phyloP scores from a whole-genome alignment of 2,329 filamentous ascomycete genomes.

The Xylariales sp. region DNA sequence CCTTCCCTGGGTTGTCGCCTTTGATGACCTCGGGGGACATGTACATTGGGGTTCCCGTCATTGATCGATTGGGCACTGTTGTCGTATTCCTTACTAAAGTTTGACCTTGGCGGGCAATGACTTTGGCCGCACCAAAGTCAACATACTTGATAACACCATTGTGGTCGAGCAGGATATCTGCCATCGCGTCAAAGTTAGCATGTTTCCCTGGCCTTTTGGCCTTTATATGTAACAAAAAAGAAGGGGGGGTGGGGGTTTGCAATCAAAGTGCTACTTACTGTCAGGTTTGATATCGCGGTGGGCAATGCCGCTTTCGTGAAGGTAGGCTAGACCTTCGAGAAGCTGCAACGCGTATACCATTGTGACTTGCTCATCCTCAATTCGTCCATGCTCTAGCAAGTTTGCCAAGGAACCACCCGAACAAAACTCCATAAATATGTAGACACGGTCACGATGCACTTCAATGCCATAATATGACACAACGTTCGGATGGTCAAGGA shows the following conservation, averaged over 20 bases:
- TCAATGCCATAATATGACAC: conserved; percentile 98
- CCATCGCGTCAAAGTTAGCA: too few species aligned
- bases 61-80: conserved; percentile 73
- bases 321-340: conserved; percentile 87
- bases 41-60: conserved; percentile 99
- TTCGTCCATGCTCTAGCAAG: conserved; percentile 88
- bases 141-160: conserved; percentile 99
- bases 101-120: conserved; percentile 89
- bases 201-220: too few species aligned
- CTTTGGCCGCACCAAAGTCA: conserved; percentile 95
- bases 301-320: conserved; percentile 87
- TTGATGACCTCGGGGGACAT: conserved; percentile 99
- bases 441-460: conserved; percentile 97
- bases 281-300: conserved; percentile 98
- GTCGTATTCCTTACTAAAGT: conserved; percentile 68
- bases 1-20: conserved; percentile 73
- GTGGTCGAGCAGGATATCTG: conserved; percentile 94
- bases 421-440: conserved; percentile 99
- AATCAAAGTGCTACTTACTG: conserved; percentile 57
- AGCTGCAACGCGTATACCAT: conserved; percentile 95
- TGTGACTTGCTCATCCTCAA: conserved; percentile 96
- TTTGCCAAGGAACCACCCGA: conserved; percentile 88
- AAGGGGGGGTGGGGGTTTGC: too few species aligned
- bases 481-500: conserved; percentile 94
- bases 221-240: too few species aligned